Evolutionary conservation across 2,329 filamentous ascomycete genomes (phyloP), one percentile per base, ranked within the genome.

Genomic region (Paramyrothecium roridum): DNA sequence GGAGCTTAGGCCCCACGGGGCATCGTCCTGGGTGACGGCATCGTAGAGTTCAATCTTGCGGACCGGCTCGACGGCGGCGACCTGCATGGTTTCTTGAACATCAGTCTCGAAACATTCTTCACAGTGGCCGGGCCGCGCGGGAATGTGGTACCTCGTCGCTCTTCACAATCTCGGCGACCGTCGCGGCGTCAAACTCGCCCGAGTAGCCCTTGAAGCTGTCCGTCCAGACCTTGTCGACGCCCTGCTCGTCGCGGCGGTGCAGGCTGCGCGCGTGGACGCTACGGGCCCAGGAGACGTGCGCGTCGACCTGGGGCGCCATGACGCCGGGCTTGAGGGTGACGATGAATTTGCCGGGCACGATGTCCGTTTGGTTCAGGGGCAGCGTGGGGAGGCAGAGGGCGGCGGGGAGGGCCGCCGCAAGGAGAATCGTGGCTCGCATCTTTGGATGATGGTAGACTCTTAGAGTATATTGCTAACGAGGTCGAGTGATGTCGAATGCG

Each of bases 1-100:
- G 33, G 75, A 70, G 2, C 70, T 71, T 23, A 81, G 73, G 20
- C 77, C 78, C 74, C 77, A 80, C 1, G 74, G 62, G 8, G 74
- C 66, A 22, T 65, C 59, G 3, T 53, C 52, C 65, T 78, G 76
- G 22, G 66, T 73, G 54, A 62, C 58, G 21, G 59, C 60, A 49
- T 68, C 69, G 56, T 69, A 65, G 33, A 67, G 61, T 43, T 57
- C 49, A 50, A 68, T 58, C 30, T 58, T 53, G 3, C 63, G 65
- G 47, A 73, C 70, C 3, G 68, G 64, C 56, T 73, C 71, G 46
- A 73, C 63, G 3, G 63, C 55, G 37, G 62, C 59, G 48, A 73
- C 71, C 71, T 73, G 17, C 33, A 8, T 26, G 20, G 11, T 43
- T n/a, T 52, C 58, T 13, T 58, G 52, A 26, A 10, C 34, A 1